Evolutionary conservation across 345 rosid species (phyloP).

Genomic region (Eucalyptus decipiens): DNA sequence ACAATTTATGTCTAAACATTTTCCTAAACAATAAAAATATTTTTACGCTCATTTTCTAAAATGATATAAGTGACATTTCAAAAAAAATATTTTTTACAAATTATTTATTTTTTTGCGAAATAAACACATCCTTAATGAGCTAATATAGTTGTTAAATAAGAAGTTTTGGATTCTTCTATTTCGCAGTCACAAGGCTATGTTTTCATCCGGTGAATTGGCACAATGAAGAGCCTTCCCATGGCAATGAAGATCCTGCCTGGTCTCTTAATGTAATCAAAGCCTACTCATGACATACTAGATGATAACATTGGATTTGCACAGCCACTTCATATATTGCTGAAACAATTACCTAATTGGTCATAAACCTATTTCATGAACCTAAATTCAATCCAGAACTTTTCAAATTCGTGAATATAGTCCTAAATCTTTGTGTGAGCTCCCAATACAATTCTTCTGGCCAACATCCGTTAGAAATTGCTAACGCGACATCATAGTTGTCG

Average conservation of each 20-base stretch:
- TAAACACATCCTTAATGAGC: no score
- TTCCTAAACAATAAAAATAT: accelerated
- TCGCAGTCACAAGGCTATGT: no score
- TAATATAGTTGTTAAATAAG: no score
- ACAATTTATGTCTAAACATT: no score
- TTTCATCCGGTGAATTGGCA: no score
- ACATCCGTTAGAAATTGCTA: neutral
- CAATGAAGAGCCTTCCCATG: no score
- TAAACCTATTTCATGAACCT: neutral
- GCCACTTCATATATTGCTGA: neutral
- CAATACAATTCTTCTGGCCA: neutral
- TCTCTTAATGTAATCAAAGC: neutral
- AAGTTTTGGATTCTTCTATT: no score
- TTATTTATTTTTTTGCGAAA: no score
- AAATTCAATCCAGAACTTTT: neutral
- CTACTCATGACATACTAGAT: neutral
- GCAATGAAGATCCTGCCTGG: no score
- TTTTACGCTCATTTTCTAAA: no score
- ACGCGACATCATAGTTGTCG: accelerated
- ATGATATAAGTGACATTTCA: no score
- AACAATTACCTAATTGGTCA: neutral
- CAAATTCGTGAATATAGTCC: neutral
- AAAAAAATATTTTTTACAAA: no score
- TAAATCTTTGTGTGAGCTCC: neutral
- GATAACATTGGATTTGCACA: neutral